These are phyloP conservation scores for Andrographis paniculata DNA, from an alignment of 305 asterid genomes.

Conservation along the genomic window DNA sequence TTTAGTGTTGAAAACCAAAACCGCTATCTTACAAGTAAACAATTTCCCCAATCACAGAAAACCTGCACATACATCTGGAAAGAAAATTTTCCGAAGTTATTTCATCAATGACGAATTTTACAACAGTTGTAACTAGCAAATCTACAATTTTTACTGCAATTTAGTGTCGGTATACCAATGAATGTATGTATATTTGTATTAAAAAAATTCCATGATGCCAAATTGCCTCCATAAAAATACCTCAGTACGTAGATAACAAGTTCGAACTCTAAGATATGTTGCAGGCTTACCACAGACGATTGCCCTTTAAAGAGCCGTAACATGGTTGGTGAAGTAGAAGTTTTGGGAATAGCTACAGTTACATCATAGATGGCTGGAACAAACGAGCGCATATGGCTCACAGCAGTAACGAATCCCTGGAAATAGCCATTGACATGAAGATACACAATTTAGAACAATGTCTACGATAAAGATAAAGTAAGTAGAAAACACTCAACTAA, in stretches of 20 bases:
- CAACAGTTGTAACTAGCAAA: no score
- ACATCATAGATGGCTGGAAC: constrained; percentile 92
- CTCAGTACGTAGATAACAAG: no score
- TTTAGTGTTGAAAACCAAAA: no score
- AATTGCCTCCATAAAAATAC: no score
- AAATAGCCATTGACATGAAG: constrained; percentile 5
- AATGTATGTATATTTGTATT: no score
- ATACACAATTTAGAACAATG: background rate
- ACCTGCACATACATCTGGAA: no score
- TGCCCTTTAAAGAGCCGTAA: constrained; percentile 81
- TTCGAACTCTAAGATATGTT: background rate
- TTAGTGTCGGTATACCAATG: background rate
- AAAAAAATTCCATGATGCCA: no score
- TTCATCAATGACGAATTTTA: no score
- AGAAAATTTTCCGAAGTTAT: no score
- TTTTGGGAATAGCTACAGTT: constrained; percentile 79
- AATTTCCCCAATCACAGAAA: no score
- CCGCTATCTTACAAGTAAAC: no score
- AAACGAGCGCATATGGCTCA: constrained; percentile 76
- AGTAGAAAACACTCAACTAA: no score
- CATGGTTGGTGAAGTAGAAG: constrained; percentile 84
- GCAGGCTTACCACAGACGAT: constrained; percentile 69
- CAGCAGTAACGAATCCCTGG: constrained; percentile 95
- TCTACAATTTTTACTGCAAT: background rate
- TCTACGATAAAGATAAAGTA: background rate